These are phyloP conservation scores for Blastobotrys illinoisensis DNA, from an alignment of 1,139 yeast genomes.

Conservation along the genomic window DNA sequence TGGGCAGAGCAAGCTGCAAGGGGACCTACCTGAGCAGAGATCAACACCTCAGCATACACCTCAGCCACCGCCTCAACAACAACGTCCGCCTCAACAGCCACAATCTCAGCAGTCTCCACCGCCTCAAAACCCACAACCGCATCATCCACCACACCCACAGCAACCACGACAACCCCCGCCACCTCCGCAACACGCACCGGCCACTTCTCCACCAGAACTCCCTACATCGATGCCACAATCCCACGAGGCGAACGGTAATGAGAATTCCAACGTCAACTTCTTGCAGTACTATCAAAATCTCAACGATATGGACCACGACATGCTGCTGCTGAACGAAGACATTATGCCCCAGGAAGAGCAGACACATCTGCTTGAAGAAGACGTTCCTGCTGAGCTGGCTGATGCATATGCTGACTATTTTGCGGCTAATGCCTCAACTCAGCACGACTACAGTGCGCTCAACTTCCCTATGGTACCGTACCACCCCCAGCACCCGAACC, in stretches of 20 bases:
- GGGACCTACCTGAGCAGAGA: too few relatives aligned
- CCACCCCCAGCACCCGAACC: neutral
- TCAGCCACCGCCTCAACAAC: neutral
- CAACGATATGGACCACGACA: constrained; percentile 12
- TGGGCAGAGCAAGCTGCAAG: neutral
- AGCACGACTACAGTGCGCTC: neutral
- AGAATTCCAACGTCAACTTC: neutral
- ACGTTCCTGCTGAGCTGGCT: constrained; percentile 17
- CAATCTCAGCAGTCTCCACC: neutral
- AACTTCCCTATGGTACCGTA: neutral
- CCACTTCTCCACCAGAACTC: neutral
- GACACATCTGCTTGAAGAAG: constrained; percentile 19
- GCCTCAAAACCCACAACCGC: too few relatives aligned
- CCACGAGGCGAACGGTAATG: neutral
- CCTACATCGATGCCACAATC: neutral
- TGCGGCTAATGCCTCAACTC: constrained; percentile 3
- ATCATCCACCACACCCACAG: neutral
- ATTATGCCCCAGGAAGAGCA: constrained; percentile 27
- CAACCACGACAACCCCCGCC: neutral
- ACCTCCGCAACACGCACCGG: neutral
- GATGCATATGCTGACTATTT: constrained; percentile 21
- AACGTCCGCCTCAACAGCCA: neutral
- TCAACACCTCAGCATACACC: neutral
- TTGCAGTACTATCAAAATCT: neutral
- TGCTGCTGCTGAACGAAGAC: constrained; percentile 24